These are phyloP conservation scores for Hyaloscypha finlandica DNA, from an alignment of 495 filamentous ascomycete genomes.

Conservation along the genomic window DNA sequence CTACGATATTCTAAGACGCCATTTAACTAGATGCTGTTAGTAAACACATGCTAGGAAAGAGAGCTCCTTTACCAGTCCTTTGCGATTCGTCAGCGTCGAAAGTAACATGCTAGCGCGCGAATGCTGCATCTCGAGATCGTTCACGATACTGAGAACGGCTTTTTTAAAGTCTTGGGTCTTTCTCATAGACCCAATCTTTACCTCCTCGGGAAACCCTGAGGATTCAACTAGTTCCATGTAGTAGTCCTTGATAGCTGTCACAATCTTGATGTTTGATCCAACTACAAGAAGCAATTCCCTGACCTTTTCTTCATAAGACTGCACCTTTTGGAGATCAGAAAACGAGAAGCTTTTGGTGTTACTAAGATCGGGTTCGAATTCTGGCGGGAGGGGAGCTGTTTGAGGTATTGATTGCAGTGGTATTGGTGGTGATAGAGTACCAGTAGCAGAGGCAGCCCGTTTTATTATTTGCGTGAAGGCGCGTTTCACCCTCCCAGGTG, in stretches of 20 bases:
- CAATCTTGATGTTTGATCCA: constrained; percentile 39
- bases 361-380: constrained; percentile 6
- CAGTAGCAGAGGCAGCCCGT: constrained; percentile 13
- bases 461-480: background rate
- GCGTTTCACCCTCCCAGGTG: constrained; percentile 7
- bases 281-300: constrained; percentile 41
- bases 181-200: constrained; percentile 11
- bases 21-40: constrained; percentile 16
- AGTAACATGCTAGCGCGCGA: constrained; percentile 34
- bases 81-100: constrained; percentile 32
- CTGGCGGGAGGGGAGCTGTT: constrained; percentile 4
- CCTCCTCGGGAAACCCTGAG: constrained; percentile 9
- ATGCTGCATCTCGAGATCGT: constrained; percentile 34
- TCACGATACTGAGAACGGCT: constrained; percentile 27
- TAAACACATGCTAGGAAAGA: constrained; percentile 17
- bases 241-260: constrained; percentile 39
- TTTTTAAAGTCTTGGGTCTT: constrained; percentile 30
- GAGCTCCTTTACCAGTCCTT: constrained; percentile 30
- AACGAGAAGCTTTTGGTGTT: constrained; percentile 37
- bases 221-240: constrained; percentile 28
- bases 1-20: constrained; percentile 34
- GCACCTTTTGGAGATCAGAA: constrained; percentile 41
- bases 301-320: constrained; percentile 41
- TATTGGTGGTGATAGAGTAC: constrained; percentile 11
- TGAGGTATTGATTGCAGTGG: background rate